Conservation (phyloP, 2,329 filamentous ascomycete species). For the Trichoderma oligosporum region DNA sequence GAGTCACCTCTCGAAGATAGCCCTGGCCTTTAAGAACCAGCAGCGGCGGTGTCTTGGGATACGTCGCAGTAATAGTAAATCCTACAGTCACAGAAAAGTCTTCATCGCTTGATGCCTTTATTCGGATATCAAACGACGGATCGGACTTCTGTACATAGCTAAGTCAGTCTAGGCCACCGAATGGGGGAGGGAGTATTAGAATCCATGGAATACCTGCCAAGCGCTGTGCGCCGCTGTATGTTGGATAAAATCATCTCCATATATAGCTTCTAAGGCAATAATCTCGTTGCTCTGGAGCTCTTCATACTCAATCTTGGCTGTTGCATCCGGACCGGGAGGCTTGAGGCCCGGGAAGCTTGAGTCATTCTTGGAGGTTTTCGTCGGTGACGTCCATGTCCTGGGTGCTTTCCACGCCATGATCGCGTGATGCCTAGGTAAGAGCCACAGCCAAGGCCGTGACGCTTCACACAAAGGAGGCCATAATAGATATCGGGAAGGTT, state of each 20-base stretch:
- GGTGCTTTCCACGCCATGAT: conserved; percentile 53
- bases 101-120: conserved; percentile 70
- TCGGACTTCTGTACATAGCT: conserved; percentile 62
- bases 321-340: conserved; percentile 39
- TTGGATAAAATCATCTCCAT: conserved; percentile 80
- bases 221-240: conserved; percentile 67
- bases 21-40: conserved; percentile 63
- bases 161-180: conserved; percentile 20
- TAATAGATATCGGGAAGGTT: conserved; percentile 25
- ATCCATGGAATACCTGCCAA: conserved; percentile 72
- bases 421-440: conserved; percentile 35
- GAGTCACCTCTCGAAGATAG: conserved; percentile 65
- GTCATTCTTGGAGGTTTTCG: conserved; percentile 43
- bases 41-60: conserved; percentile 78
- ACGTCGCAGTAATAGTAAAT: conserved; percentile 82
- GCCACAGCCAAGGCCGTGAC: conserved; percentile 54
- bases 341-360: conserved; percentile 52
- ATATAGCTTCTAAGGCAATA: conserved; percentile 80
- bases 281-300: conserved; percentile 87
- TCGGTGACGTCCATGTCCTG: conserved; percentile 47
- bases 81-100: conserved; percentile 68
- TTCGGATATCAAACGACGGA: conserved; percentile 73
- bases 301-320: conserved; percentile 62
- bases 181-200: conserved; percentile 21
- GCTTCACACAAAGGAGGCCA: conserved; percentile 48